Base-by-base conservation (phyloP, 2,329 filamentous ascomycete species). In the Ophiocordyceps unilateralis region DNA sequence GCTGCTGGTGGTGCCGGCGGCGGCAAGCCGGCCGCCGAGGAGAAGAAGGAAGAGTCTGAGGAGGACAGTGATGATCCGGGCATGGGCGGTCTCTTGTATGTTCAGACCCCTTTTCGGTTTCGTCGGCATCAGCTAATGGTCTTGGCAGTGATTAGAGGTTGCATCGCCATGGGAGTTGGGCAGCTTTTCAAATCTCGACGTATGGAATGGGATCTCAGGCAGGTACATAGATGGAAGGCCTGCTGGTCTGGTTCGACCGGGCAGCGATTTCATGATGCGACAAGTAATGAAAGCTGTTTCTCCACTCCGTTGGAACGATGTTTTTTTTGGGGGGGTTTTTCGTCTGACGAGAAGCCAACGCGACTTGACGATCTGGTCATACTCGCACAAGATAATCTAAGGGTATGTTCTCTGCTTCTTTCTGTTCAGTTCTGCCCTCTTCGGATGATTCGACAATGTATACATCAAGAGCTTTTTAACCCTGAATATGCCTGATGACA, bases 51-150 rank as follows among this genome's bases (percentile, higher is more conserved):
- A 51, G 75, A 80, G 54, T 75, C 77, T 50, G 80, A 78, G 55
- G 78, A 81, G 58, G 78, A 82, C 60, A 26, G 24, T 26, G 81
- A 72, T 46, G 74, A 78, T 47, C 72, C 76, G 49, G 69, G 80
- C 63, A 87, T 89, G 72, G 83, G 81, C 64, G 80, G 80, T 75
- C 78, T 89, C 61, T 89, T 91, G 70, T 74, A 66, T 45, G 70
- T 67, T 39, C 10, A 21, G 6, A n/a, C 1, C 17, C 23, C 32
- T 36, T n/a, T 19, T 2, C 6, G 2, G n/a, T 9, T 19, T 19
- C 2, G 14, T 8, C 17, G 17, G 41, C 3, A 20, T 1, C 42
- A 48, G 53, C 68, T 72, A 62, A 72, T 64, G 22, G 19, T n/a
- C 17, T 44, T 40, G 42, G 8, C 47, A 74, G 70, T 58, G 70